Evolutionary conservation across 768 basidiomycete genomes (phyloP).

Genomic region (Termitomyces eurrhizus): DNA sequence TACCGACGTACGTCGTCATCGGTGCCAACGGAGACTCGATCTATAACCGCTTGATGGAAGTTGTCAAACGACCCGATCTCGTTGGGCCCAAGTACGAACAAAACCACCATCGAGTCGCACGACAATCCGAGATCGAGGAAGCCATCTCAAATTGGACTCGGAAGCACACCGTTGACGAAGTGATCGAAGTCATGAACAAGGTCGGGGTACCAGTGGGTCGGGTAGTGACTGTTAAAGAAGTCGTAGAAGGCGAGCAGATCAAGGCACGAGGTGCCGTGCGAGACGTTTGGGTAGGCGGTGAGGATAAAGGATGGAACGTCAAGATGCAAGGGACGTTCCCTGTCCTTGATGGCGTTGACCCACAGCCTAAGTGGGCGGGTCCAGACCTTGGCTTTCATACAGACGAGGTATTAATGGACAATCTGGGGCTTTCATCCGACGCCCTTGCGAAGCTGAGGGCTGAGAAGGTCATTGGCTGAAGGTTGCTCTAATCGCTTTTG

Average conservation of each 20-base stretch:
- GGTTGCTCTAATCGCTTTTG: too few species aligned
- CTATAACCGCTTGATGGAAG: slow-evolving; percentile 62
- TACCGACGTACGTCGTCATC: slow-evolving; percentile 60
- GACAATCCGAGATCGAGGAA: slow-evolving; percentile 60
- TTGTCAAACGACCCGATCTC: slow-evolving; percentile 57
- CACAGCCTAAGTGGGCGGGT: slow-evolving; percentile 63
- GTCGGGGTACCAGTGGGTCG: slow-evolving; percentile 63
- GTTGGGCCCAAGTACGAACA: slow-evolving; percentile 48
- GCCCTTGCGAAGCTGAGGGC: slow-evolving; percentile 35
- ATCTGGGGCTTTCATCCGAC: slow-evolving; percentile 35
- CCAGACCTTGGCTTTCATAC: slow-evolving; percentile 64
- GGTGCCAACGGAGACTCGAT: slow-evolving; percentile 71
- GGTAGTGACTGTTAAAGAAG: slow-evolving; percentile 59
- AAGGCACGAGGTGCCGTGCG: slow-evolving; percentile 52
- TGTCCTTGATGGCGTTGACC: slow-evolving; percentile 53
- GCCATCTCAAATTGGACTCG: slow-evolving; percentile 63
- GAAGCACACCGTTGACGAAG: slow-evolving; percentile 46
- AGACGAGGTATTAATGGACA: slow-evolving; percentile 39
- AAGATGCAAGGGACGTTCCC: slow-evolving; percentile 70
- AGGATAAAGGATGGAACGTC: slow-evolving; percentile 49
- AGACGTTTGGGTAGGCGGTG: slow-evolving; percentile 50
- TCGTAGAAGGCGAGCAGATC: slow-evolving; percentile 56
- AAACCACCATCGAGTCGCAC: slow-evolving; percentile 60
- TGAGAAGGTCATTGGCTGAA: slow-evolving; percentile 40
- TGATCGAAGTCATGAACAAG: slow-evolving; percentile 41